phyloP scores from a whole-genome alignment of 1,284 basidiomycete genomes.

The Microbotryum intermedium region DNA sequence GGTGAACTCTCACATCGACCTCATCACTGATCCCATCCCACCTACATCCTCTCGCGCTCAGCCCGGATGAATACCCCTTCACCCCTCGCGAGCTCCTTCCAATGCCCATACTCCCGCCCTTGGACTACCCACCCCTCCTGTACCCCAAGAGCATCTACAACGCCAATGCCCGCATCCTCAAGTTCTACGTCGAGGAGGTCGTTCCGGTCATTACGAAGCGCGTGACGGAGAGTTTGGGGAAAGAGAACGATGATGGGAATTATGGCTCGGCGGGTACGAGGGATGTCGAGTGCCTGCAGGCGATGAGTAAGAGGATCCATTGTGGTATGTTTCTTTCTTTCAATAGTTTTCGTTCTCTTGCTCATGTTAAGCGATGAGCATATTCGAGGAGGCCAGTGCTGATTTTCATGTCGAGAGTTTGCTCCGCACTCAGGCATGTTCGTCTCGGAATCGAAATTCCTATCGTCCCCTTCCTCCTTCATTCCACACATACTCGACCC shows the following conservation, averaged over 20 bases:
- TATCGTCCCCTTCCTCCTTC: conserved; percentile 71
- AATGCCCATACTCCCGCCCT: conserved; percentile 65
- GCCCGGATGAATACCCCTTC: conserved; percentile 97
- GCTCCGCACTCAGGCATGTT: conserved; percentile 73
- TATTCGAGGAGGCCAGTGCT: no score
- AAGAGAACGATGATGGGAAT: conserved; percentile 78
- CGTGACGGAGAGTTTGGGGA: conserved; percentile 55
- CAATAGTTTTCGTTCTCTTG: no score
- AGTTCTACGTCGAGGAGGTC: conserved; percentile 76
- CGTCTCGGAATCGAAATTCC: conserved; percentile 94
- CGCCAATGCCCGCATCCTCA: conserved; percentile 73
- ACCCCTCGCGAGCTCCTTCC: conserved; percentile 64
- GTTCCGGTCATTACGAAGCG: conserved; percentile 71
- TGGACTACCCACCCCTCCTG: conserved; percentile 68
- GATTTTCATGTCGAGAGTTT: neutral
- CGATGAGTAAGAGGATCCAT: conserved; percentile 90
- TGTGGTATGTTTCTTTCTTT: conserved; percentile 57
- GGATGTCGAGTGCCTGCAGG: conserved; percentile 88
- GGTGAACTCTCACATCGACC: neutral
- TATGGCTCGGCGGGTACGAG: conserved; percentile 90
- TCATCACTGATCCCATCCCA: neutral
- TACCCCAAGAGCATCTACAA: conserved; percentile 71
- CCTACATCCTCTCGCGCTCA: conserved; percentile 40
- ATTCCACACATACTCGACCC: conserved; percentile 77
- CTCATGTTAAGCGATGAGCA: no score